These are phyloP conservation scores for Ophiostoma australiae DNA, from an alignment of 2,329 filamentous ascomycete genomes.

Conservation along the genomic window DNA sequence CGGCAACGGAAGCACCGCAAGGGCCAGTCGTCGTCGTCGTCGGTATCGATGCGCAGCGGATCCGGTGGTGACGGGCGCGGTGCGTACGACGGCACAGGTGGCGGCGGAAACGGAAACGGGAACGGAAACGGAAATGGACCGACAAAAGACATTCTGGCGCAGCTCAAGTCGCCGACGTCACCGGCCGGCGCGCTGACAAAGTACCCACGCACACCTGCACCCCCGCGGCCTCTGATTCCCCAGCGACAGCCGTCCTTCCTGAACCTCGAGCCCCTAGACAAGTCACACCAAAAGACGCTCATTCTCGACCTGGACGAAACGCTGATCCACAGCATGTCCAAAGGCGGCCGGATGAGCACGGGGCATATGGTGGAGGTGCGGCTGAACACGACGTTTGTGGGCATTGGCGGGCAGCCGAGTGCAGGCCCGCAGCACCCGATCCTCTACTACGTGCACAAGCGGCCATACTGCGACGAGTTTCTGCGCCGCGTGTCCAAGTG, in stretches of 20 bases:
- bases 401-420: constrained; percentile 59
- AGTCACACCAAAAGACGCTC: constrained; percentile 77
- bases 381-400: constrained; percentile 66
- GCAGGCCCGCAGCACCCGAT: constrained; percentile 89
- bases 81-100: constrained; percentile 32
- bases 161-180: constrained; percentile 90
- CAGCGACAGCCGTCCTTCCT: constrained; percentile 85
- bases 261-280: constrained; percentile 48
- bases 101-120: constrained; percentile 30
- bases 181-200: constrained; percentile 72
- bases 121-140: constrained; percentile 26
- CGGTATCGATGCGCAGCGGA: constrained; percentile 32
- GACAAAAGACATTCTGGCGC: constrained; percentile 61
- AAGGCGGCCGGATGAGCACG: constrained; percentile 89
- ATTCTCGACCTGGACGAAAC: constrained; percentile 97
- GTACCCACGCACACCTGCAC: constrained; percentile 84
- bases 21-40: constrained; percentile 43
- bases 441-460: constrained; percentile 97
- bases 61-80: constrained; percentile 27
- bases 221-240: constrained; percentile 84
- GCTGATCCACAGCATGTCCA: constrained; percentile 95
- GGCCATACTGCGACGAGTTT: constrained; percentile 95
- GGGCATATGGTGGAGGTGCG: constrained; percentile 99
- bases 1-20: constrained; percentile 68
- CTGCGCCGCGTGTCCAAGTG: constrained; percentile 87